Evolutionary conservation across 2,329 filamentous ascomycete genomes (phyloP), one percentile per base, ranked within the genome.

Genomic region (Exophiala lecanii-corni): DNA sequence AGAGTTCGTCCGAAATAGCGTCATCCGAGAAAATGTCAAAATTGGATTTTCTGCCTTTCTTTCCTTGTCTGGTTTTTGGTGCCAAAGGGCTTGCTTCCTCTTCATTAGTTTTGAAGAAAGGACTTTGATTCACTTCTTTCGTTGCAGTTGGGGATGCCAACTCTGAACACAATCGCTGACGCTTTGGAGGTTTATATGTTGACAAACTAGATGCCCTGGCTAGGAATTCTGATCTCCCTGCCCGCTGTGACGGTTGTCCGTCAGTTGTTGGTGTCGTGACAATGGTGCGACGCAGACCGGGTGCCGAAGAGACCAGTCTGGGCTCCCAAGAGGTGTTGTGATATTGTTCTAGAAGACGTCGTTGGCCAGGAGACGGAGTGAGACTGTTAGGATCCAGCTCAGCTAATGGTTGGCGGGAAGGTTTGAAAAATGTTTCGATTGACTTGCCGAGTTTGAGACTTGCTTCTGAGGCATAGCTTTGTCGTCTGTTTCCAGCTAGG

Each of bases 341-440:
- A 57, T 81, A 74, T 31, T 72, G 66, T 47, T 76, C 67, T 17
- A 84, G 62, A 9, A 81, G 60, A 18, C 69, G 68, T 58, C 79
- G 76, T 56, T 84, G 81, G 54, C 73, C 81, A 15, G 79, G 79
- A 6, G 81, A 83, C 16, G 77, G 78, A 1, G 77, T 81, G 57
- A 86, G 79, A 47, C 68, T 74, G 57, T 86, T 86, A 1, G 79
- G 76, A 58, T 84, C 79, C 16, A 86, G 65, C 58, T 86, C 82
- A 15, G 77, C 79, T 43, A 86, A 67, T 9, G 82, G 81, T 23
- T 70, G 74, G 3, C 82, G 74, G 55, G 73, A 78, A 5, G 76
- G 68, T 45, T 76, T 82, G 67, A 85, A 85, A 62, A 82, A 85
- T 2, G 72, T 70, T 38, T 77, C 74, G 42, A 85, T 83, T 2